Conservation (phyloP, 441 rosid species). For the Theobroma grandiflorum region DNA sequence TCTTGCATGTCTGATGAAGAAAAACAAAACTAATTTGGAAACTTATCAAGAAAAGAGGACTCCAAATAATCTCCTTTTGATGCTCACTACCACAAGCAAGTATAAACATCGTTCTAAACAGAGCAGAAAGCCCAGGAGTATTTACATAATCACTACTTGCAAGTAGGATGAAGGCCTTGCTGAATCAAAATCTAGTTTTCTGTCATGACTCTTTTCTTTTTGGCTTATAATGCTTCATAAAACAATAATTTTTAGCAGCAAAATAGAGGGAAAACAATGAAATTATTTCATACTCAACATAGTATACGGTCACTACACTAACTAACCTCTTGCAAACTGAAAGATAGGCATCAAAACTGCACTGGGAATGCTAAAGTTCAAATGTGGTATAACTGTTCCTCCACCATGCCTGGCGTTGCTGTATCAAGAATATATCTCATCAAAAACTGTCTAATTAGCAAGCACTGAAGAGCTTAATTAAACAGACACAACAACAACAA, state of each 20-base stretch:
- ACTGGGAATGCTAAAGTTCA: constrained; percentile 96
- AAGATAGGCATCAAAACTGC: constrained; percentile 81
- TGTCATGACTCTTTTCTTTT: too few species aligned
- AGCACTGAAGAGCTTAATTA: constrained; percentile 18
- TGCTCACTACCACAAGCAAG: neutral
- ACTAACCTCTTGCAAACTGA: constrained; percentile 78
- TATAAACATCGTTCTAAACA: neutral
- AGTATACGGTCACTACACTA: neutral
- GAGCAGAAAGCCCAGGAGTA: neutral
- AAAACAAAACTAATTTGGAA: neutral
- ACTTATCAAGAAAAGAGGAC: neutral
- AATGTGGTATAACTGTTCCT: constrained; percentile 84
- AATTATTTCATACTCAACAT: neutral
- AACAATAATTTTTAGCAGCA: neutral
- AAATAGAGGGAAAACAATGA: neutral
- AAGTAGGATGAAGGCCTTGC: too few species aligned
- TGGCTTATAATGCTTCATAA: too few species aligned
- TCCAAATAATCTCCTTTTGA: too few species aligned
- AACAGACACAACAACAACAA: neutral
- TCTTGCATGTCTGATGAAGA: constrained; percentile 63
- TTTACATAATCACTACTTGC: constrained; percentile 7
- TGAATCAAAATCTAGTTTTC: too few species aligned
- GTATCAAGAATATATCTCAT: constrained; percentile 37
- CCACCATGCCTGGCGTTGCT: constrained; percentile 97
- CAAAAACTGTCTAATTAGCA: constrained; percentile 14